Conservation (phyloP, 192 early-diverging fungal species). For the Coemansia sp. region DNA sequence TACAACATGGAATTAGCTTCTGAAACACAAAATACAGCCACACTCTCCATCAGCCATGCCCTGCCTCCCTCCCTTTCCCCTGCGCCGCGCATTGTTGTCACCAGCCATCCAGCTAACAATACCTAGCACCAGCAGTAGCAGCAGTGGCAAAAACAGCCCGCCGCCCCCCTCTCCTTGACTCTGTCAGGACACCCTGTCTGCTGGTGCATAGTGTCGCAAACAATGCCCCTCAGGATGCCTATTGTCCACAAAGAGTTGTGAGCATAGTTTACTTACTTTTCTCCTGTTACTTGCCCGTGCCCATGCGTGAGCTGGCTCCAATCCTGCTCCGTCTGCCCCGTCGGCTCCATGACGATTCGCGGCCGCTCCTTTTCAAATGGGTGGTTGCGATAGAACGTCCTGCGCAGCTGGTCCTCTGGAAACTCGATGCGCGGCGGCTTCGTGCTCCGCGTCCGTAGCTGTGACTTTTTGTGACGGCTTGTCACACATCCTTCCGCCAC, state of each 20-base stretch:
- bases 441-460: slow-evolving; percentile 62
- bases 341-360: slow-evolving; percentile 67
- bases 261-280: slow-evolving; percentile 77
- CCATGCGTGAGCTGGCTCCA: slow-evolving; percentile 61
- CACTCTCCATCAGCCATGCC: neutral
- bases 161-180: slow-evolving; percentile 9
- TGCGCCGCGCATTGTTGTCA: neutral
- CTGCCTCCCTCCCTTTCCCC: slow-evolving; percentile 1
- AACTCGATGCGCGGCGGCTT: slow-evolving; percentile 77
- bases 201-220: neutral
- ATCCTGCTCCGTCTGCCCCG: slow-evolving; percentile 50
- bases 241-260: neutral
- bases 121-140: neutral
- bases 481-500: slow-evolving; percentile 47
- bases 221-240: neutral
- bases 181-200: slow-evolving; percentile 8
- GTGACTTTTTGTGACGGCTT: slow-evolving; percentile 54
- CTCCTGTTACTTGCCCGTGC: slow-evolving; percentile 68
- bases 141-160: neutral
- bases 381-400: slow-evolving; percentile 89
- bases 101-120: slow-evolving; percentile 3
- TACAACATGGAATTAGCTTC: neutral
- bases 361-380: slow-evolving; percentile 85
- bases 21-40: slow-evolving; percentile 6
- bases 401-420: slow-evolving; percentile 84